Conservation (phyloP, 805 yeast species). For the Allodekkera sacchari region DNA sequence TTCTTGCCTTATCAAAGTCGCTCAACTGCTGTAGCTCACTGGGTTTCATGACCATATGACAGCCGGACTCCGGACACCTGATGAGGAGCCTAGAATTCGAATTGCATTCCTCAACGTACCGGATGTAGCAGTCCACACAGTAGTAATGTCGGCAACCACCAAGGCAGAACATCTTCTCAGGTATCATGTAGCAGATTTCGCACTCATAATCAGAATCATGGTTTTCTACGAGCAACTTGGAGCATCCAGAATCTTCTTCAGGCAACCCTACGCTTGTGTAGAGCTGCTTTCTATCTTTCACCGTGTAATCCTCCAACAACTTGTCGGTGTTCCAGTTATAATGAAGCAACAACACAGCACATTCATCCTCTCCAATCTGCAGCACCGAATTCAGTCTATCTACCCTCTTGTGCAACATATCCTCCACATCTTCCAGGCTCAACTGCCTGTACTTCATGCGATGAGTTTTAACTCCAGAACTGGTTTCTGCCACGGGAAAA, state of each 20-base stretch:
- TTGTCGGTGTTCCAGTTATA: slow-evolving; percentile 55
- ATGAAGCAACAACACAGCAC: slow-evolving; percentile 36
- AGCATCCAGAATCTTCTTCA: slow-evolving; percentile 22
- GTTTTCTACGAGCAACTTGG: too few species aligned
- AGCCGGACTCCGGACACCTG: slow-evolving; percentile 57
- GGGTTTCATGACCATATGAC: slow-evolving; percentile 36
- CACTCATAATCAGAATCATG: slow-evolving; percentile 37
- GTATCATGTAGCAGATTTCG: slow-evolving; percentile 64
- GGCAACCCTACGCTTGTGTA: too few species aligned
- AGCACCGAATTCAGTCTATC: slow-evolving; percentile 28
- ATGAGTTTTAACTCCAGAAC: slow-evolving; percentile 16
- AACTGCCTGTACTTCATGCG: slow-evolving; percentile 21
- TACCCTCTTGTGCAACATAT: slow-evolving; percentile 20
- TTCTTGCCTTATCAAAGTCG: slow-evolving; percentile 9
- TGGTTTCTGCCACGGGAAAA: slow-evolving; percentile 12
- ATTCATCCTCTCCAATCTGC: slow-evolving; percentile 29
- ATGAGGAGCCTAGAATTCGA: slow-evolving; percentile 37
- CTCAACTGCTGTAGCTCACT: slow-evolving; percentile 29
- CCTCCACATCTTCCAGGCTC: slow-evolving; percentile 24
- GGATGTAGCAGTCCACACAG: slow-evolving; percentile 61
- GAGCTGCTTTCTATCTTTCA: slow-evolving; percentile 24
- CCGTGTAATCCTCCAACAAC: slow-evolving; percentile 45
- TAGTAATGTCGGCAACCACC: slow-evolving; percentile 58
- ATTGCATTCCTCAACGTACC: slow-evolving; percentile 43
- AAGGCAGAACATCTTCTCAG: slow-evolving; percentile 35